These are phyloP conservation scores for Ogataea neopini DNA, from an alignment of 805 yeast species.

Conservation along the genomic window DNA sequence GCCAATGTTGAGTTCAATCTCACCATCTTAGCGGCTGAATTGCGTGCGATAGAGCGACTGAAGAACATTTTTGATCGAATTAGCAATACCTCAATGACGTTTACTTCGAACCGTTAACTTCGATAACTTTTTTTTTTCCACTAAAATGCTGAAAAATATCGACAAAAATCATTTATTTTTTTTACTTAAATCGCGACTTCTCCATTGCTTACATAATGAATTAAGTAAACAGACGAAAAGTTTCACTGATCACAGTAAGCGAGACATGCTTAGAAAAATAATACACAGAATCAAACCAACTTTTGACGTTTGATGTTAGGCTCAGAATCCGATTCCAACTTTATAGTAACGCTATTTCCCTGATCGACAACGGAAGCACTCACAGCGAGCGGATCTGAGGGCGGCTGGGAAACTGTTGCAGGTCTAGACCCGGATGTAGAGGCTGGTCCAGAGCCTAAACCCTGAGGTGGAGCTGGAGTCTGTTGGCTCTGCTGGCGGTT, in stretches of 20 bases:
- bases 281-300: constrained; percentile 3
- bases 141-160: neutral
- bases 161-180: neutral
- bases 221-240: neutral
- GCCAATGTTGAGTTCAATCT: constrained; percentile 74
- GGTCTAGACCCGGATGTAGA: constrained; percentile 1
- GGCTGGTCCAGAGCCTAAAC: constrained; percentile 1
- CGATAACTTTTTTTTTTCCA: neutral
- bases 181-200: neutral
- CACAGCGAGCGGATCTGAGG: neutral
- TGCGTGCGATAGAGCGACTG: constrained; percentile 7
- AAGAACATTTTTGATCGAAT: constrained; percentile 2
- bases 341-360: neutral
- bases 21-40: constrained; percentile 6
- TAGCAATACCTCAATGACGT: no score
- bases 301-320: constrained; percentile 5
- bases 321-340: constrained; percentile 5
- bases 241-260: neutral
- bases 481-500: constrained; percentile 9
- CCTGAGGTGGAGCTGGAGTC: constrained; percentile 1
- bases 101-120: neutral
- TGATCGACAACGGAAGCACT: neutral
- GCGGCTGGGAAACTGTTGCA: neutral
- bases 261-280: constrained; percentile 4
- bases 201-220: neutral